Evolutionary conservation across 805 yeast species (phyloP), one percentile per base, ranked within the genome.

Genomic region (Zygoascus biomembranicola): DNA sequence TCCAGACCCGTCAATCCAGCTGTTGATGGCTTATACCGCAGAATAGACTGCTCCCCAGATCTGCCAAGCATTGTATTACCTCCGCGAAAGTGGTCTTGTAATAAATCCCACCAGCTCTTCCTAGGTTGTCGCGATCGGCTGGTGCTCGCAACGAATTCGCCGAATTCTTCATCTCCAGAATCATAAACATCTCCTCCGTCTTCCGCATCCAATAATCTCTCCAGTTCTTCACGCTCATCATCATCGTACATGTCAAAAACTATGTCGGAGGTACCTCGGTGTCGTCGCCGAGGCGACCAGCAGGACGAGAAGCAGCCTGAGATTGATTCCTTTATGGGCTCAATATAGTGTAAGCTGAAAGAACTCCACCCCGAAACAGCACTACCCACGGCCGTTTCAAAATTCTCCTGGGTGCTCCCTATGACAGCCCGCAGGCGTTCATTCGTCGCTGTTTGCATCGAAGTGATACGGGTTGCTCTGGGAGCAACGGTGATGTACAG

Each of bases 211-310:
- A 62, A 39, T 39, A 62, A 49, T 32, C 63, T 51, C 47, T 61
- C 65, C 47, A 62, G 43, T 45, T 62, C 65, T 35, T 62, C 65
- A 9, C 61, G 51, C 19, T 54, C 64, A 9, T 59, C 62, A 32
- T 62, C 65, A 43, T 62, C 65, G 46, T 62, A 62, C 63, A 61
- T 57, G 49, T 62, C 65, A 54, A 62, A 62, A 50, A 60, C 62
- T 32, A 61, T 52, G 41, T 62, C 65, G 4, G 61, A 56, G 20
- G 53, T 52, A 13, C 63, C 46, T 32, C 65, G 44, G 16, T 51
- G 39, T 32, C 50, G 37, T 14, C 55, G 52, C 18, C 43, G 14
- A 11, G 55, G 57, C 14, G 52, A 32, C 35, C 60, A 56, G 43
- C 55, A 52, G 14, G 50, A 20, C 5, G 43, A 42, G 26, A 56